Evolutionary conservation across 202 grass and related monocot species (phyloP).

Genomic region (Setaria italica): DNA sequence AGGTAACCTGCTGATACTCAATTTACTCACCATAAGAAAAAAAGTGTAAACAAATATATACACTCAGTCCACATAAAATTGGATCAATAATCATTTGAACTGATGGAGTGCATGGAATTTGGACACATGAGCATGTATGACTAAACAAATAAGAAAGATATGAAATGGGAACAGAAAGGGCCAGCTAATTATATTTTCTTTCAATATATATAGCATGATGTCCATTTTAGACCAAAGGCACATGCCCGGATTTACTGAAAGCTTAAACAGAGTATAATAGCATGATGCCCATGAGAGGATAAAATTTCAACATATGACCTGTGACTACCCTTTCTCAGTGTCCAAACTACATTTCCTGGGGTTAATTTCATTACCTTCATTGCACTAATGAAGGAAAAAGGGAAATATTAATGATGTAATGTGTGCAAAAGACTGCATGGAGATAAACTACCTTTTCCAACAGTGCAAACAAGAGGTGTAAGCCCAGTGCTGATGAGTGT

Average conservation of each 20-base stretch:
- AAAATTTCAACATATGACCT: neutral
- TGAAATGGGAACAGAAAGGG: neutral
- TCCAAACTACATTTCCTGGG: too few species aligned
- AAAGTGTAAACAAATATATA: constrained; percentile 21
- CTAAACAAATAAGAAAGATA: too few species aligned
- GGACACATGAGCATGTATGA: neutral
- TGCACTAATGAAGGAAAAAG: neutral
- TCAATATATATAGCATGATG: neutral
- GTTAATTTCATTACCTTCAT: constrained; percentile 15
- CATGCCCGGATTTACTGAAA: neutral
- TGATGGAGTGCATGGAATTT: neutral
- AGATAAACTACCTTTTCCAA: constrained; percentile 1
- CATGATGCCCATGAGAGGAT: neutral
- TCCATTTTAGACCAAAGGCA: neutral
- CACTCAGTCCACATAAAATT: constrained; percentile 24
- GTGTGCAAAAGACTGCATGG: constrained; percentile 1
- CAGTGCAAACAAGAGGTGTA: neutral
- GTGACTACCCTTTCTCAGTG: too few species aligned
- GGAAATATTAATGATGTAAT: neutral
- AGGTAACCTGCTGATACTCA: constrained; percentile 8
- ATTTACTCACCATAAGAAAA: constrained; percentile 39
- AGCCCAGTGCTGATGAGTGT: neutral
- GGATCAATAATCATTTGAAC: neutral
- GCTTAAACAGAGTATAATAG: neutral
- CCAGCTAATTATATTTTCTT: neutral